Base-by-base conservation (phyloP, 345 rosid genomes). In the Aquilaria yunnanensis region DNA sequence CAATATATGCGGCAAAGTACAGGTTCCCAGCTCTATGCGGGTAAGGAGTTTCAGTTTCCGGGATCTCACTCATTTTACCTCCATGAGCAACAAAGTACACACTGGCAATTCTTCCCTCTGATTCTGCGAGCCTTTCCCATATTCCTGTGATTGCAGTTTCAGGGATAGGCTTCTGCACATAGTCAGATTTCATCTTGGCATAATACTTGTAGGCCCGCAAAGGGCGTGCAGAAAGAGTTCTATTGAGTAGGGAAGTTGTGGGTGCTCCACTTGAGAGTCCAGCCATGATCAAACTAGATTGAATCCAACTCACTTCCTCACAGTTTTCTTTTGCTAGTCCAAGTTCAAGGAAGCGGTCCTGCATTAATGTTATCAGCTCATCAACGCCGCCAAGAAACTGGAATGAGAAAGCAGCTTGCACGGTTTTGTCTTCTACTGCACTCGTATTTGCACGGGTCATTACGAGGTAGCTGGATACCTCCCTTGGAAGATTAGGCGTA, bases 1-100 rank as follows among this genome's bases (percentile, higher is more conserved):
- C 32, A 9, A 23, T 0, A 14, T 58, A 58, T 11, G 32, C 41
- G 50, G n/a, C 33, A 16, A 37, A 32, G 51, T 5, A 45, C 34
- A 59, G 14, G 62, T 59, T 45, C 9, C 62, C 62, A 10, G 62
- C 62, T 45, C 62, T 45, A 10, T 59, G 62, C 3, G 62, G 62
- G 34, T 45, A 59, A 2, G 62, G 62, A 23, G 10, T 6, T 45
- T 6, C 34, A 23, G 32, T 16, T 6, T 59, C 62, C 3, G 51
- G 62, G 11, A 59, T 59, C 2, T 4, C 51, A 43, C 30, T 50
- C 62, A 59, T 59, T 43, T 23, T 59, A 9, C 62, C 62, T 45
- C 62, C 62, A 10, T 4, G 47, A 16, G 51, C 51, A 6, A 45
- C 49, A 10, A 59, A 3, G 9, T 37, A 2, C 32, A 43, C 29